Evolutionary conservation across 2,329 filamentous ascomycete genomes (phyloP), one percentile per base, ranked within the genome.

Genomic region (Thelonectria discophora): DNA sequence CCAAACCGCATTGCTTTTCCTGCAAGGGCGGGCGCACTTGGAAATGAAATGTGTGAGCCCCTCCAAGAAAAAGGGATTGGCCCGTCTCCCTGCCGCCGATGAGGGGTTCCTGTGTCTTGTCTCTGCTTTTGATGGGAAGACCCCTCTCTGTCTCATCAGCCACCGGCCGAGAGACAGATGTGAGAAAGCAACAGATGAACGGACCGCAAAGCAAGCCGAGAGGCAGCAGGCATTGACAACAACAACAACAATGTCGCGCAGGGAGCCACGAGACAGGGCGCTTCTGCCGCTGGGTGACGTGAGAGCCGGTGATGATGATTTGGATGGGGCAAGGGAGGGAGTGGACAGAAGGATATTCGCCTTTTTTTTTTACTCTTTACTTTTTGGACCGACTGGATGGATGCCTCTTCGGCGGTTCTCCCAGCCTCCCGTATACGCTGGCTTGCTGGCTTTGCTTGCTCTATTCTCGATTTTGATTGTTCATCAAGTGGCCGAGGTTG

Each of bases 181-280:
- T 43, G 51, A 13, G 54, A 24, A 6, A 24, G 21, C 21, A 3
- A 24, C n/a, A 24, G 21, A 24, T 51, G 53, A 54, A 70, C 69
- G 67, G 69, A 61, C 69, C 69, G 58, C 52, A 21, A 30, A 32
- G 40, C 21, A 24, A 24, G 6, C 21, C 21, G 21, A 24, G 56
- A 53, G 58, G 51, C 45, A 52, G 15, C 32, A 45, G 47, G 30
- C 52, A 30, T 30, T 30, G 27, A 64, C 62, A 57, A 66, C 55
- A 34, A 48, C 55, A 61, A 65, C 48, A 66, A 58, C 60, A 63
- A 61, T 69, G 60, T 65, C 58, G 63, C 58, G 59, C 68, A 70
- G 68, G 68, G 68, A 69, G 66, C 61, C 65, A 64, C 65, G 58
- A 58, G 63, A 20, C 37, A n/a, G 55, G 27, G 56, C 65, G 63